Base-by-base conservation (phyloP, 2,329 filamentous ascomycete species). In the Penicillium sp. region DNA sequence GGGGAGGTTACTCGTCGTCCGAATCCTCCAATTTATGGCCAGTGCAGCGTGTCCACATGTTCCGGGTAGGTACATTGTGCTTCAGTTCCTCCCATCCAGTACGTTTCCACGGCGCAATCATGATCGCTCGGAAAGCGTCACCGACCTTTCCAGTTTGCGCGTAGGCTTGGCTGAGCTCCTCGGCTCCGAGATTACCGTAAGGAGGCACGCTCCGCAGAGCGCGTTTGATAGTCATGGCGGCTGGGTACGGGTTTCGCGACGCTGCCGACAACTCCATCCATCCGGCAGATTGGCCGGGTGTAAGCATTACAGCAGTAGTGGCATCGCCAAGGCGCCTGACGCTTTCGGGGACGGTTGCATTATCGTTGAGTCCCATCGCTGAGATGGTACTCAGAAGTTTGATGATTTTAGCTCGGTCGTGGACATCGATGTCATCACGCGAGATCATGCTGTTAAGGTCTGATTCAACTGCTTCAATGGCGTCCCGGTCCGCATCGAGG, bases 161-260 rank as follows among this genome's bases (percentile, higher is more conserved):
- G 78, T 90, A 92, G 5, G 91, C 88, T 61, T 79, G 78, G 2
- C 90, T 85, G 53, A 97, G 74, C 58, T 91, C 89, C 25, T 81
- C 79, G 1, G 91, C 86, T 19, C 83, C 84, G 13, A 96, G 76
- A 2, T 80, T 76, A 0, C 91, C 90, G 50, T 81, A 75, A 0
- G 92, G 92, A 36, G 92, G 89, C 2, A 92, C 85, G 9, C 84
- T 86, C 65, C 87, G 86, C 38, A 84, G 70, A 0, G 92, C 92
- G n/a, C 92, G 90, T 68, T 87, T 82, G 59, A 96, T 79, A 2
- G 92, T 90, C 86, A 96, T 92, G 63, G 90, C 85, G 3, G 90
- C 87, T 8, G 83, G 78, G 63, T 82, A 82, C 5, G 71, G 66
- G 41, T 80, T 76, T 2, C 81, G 83, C 0, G 82, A 82, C 0